Conservation (phyloP, 2,329 filamentous ascomycete species). For the Neopestalotiopsis sp. region DNA sequence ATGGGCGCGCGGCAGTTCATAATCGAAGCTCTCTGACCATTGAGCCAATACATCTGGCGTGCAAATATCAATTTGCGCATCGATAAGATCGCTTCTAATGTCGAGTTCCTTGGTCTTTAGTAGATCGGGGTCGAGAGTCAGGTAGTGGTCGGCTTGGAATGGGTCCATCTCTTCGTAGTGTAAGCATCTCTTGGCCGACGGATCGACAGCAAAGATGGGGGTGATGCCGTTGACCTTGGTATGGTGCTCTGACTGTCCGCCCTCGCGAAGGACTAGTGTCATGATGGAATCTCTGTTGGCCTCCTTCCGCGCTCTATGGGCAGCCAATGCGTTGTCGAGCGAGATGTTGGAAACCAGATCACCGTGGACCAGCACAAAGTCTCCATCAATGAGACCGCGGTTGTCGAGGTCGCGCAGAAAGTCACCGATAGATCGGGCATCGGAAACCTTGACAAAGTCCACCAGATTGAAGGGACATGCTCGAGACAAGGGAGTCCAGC, state of each 20-base stretch:
- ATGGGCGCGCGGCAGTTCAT: constrained; percentile 85
- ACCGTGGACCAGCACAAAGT: constrained; percentile 92
- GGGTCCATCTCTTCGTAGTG: constrained; percentile 93
- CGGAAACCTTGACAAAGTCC: constrained; percentile 82
- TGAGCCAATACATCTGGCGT: constrained; percentile 93
- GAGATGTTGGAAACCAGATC: constrained; percentile 90
- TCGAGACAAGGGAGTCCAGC: constrained; percentile 66
- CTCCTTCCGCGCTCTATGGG: constrained; percentile 79
- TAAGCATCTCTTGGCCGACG: constrained; percentile 78
- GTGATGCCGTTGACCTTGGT: constrained; percentile 78
- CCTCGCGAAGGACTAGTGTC: constrained; percentile 89
- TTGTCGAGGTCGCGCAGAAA: constrained; percentile 93
- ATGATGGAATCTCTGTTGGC: constrained; percentile 95
- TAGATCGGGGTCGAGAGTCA: constrained; percentile 80
- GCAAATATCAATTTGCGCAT: constrained; percentile 96
- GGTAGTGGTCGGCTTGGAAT: constrained; percentile 65
- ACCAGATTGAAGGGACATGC: constrained; percentile 75
- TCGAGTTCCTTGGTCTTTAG: constrained; percentile 77
- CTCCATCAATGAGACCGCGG: constrained; percentile 81
- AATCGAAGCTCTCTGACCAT: constrained; percentile 98
- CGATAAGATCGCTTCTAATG: constrained; percentile 84
- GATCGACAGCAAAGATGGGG: constrained; percentile 87
- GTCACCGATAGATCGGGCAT: constrained; percentile 87
- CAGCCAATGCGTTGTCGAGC: constrained; percentile 78
- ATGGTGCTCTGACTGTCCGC: constrained; percentile 70